Percentiles rank a stretch among this genome's conserved stretches.
Evolutionary conservation across 2,329 filamentous ascomycete genomes (phyloP).

Genomic region (Aspergillus amoenus): DNA sequence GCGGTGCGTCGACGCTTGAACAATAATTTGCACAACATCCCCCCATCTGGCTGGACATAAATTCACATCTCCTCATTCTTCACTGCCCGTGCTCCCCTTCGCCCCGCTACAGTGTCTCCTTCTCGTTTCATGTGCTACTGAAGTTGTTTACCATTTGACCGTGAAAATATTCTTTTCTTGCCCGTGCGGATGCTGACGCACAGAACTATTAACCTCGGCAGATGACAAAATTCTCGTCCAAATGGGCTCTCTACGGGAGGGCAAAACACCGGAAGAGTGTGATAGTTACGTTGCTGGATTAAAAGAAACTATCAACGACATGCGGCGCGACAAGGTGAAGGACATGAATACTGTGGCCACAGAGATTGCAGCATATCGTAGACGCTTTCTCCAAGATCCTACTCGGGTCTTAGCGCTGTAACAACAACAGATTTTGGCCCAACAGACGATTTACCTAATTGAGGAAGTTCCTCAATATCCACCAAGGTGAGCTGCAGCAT

Average conservation of each 20-base stretch:
- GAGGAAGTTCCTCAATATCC: conserved; percentile 1
- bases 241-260: conserved; percentile 48
- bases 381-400: conserved; percentile 48
- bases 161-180: conserved; percentile 19
- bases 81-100: conserved; percentile 9
- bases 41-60: conserved; percentile 14
- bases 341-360: conserved; percentile 50
- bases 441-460: background rate
- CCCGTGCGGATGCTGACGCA: conserved; percentile 40
- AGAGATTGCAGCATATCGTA: conserved; percentile 52
- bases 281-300: conserved; percentile 46
- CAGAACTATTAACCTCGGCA: conserved; percentile 40
- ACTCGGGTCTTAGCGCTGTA: conserved; percentile 48
- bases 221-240: conserved; percentile 54
- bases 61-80: background rate
- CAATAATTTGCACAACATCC: conserved; percentile 22
- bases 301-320: conserved; percentile 50
- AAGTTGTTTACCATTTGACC: conserved; percentile 14
- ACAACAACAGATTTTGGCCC: conserved; percentile 19
- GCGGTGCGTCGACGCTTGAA: conserved; percentile 64
- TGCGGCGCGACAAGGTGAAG: conserved; percentile 51
- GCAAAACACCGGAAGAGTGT: conserved; percentile 45
- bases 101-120: conserved; percentile 1
- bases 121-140: background rate
- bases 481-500: conserved; percentile 24